Percentiles rank a stretch among this genome's conserved stretches.
Evolutionary conservation across 176 grass and related monocot species (phyloP).

Genomic region (Secale cereale): DNA sequence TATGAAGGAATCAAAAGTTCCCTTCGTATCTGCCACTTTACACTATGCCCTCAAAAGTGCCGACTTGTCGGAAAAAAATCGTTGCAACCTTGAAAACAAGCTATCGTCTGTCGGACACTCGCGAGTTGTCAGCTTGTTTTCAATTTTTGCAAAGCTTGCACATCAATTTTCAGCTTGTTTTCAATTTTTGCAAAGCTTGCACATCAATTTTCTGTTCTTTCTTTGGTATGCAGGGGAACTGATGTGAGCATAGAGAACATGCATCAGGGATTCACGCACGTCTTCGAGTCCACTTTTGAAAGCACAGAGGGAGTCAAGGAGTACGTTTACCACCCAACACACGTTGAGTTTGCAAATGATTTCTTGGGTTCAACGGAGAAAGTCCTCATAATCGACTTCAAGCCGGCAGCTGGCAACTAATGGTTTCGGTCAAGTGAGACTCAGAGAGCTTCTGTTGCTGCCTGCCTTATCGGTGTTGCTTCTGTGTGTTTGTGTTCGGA

Average conservation of each 20-base stretch:
- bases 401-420: conserved; percentile 32
- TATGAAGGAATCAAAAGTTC: too few species aligned
- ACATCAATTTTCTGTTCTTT: neutral
- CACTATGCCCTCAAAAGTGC: too few species aligned
- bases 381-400: conserved; percentile 61
- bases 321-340: conserved; percentile 68
- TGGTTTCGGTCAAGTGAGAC: neutral
- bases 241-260: conserved; percentile 81
- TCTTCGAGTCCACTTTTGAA: conserved; percentile 89
- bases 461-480: neutral
- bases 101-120: too few species aligned
- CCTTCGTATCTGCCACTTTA: too few species aligned
- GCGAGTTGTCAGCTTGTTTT: too few species aligned
- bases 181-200: neutral
- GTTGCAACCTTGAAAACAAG: too few species aligned
- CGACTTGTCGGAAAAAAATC: too few species aligned
- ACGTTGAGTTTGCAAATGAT: conserved; percentile 57
- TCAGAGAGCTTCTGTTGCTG: neutral
- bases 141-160: too few species aligned
- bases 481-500: neutral
- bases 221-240: conserved; percentile 51
- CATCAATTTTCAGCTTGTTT: neutral
- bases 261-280: conserved; percentile 88
- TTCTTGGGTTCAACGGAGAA: conserved; percentile 61
- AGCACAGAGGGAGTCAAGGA: conserved; percentile 59